Conservation (phyloP, 225 moss, liverwort and hornwort species). For the Asterella californica region DNA sequence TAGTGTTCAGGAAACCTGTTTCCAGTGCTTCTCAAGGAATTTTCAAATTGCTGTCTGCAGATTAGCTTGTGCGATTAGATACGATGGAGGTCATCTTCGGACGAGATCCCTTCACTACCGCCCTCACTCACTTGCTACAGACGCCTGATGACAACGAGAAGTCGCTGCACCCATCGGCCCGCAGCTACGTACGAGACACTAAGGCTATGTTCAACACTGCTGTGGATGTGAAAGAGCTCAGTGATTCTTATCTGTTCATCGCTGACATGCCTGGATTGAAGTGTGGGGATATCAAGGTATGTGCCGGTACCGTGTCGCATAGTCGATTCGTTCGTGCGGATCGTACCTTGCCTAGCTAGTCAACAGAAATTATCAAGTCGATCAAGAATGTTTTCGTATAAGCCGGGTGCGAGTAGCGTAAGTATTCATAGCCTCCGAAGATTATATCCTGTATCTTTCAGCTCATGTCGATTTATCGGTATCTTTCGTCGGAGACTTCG, state of each 20-base stretch:
- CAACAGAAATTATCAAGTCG: too few relatives aligned
- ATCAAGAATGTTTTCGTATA: too few relatives aligned
- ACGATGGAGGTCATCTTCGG: neutral
- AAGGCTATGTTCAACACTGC: constrained; percentile 25
- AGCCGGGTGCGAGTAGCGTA: too few relatives aligned
- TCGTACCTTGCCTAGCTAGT: too few relatives aligned
- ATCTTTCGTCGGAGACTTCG: too few relatives aligned
- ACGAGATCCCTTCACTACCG: neutral
- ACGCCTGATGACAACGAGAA: neutral
- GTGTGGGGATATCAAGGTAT: constrained; percentile 22
- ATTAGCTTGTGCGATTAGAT: neutral
- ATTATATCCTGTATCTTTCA: too few relatives aligned
- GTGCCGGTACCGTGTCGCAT: too few relatives aligned
- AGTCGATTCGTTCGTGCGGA: too few relatives aligned
- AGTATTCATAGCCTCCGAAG: too few relatives aligned
- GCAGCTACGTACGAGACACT: neutral
- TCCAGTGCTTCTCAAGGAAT: neutral
- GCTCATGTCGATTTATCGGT: too few relatives aligned
- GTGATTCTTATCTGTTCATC: constrained; percentile 35
- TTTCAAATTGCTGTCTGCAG: neutral
- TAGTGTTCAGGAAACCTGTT: too few relatives aligned
- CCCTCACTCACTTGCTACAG: neutral
- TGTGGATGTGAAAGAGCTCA: constrained; percentile 46
- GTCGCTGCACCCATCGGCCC: neutral
- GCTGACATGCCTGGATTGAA: constrained; percentile 30